Evolutionary conservation across 1,284 basidiomycete genomes (phyloP).

Genomic region (Trametes pubescens): DNA sequence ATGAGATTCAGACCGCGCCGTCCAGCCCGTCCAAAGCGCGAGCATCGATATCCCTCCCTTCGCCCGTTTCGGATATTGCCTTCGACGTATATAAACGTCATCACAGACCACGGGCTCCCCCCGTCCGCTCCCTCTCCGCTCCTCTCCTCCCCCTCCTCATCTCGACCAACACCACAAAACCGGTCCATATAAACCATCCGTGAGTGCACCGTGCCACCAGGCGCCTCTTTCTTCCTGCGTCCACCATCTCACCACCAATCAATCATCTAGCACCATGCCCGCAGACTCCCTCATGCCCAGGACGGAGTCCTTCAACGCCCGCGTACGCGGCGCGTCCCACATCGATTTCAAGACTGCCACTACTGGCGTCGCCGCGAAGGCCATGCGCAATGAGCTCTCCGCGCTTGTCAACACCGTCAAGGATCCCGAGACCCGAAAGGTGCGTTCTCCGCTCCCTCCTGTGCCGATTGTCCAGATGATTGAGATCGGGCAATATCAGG

Average conservation of each 20-base stretch:
- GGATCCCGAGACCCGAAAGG: slow-evolving; percentile 86
- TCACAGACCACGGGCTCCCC: slow-evolving; percentile 59
- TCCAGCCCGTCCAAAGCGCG: slow-evolving; percentile 19
- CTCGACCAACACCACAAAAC: slow-evolving; percentile 69
- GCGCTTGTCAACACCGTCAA: slow-evolving; percentile 87
- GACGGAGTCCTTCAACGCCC: slow-evolving; percentile 68
- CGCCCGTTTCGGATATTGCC: slow-evolving; percentile 40
- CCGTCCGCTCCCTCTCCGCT: slow-evolving; percentile 55
- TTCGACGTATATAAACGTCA: slow-evolving; percentile 56
- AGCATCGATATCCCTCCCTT: slow-evolving; percentile 32
- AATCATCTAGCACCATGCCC: slow-evolving; percentile 49
- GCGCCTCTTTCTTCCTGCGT: slow-evolving; percentile 19
- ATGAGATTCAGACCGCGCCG: slow-evolving; percentile 21
- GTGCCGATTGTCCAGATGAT: slow-evolving; percentile 22
- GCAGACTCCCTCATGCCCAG: slow-evolving; percentile 63
- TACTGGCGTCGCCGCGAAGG: slow-evolving; percentile 96
- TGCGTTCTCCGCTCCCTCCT: slow-evolving; percentile 45
- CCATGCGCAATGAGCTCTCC: slow-evolving; percentile 99
- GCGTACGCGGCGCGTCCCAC: slow-evolving; percentile 72
- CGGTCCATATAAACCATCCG: slow-evolving; percentile 62
- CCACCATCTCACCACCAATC: slow-evolving; percentile 9
- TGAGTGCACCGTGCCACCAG: slow-evolving; percentile 37
- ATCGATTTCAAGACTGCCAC: slow-evolving; percentile 98
- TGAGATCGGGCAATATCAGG: slow-evolving; percentile 56
- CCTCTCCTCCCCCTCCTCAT: slow-evolving; percentile 65